Evolutionary conservation across 192 early-diverging fungal genomes (phyloP), one percentile per base, ranked within the genome.

Genomic region (Lobulomyces angularis): DNA sequence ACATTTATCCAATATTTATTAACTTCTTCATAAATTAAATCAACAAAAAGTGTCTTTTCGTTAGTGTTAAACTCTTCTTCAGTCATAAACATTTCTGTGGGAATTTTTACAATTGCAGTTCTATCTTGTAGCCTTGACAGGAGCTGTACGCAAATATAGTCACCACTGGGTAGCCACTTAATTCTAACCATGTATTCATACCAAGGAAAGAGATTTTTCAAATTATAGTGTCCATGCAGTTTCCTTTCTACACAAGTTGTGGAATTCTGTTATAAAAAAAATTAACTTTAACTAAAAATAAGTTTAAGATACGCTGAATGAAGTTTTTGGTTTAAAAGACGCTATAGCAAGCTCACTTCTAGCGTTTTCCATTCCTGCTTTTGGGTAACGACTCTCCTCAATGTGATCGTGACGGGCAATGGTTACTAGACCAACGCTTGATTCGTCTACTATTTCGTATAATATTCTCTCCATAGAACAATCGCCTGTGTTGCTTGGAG

Each of bases 151-250:
- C 75, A 78, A 7, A 73, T 58, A 34, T 66, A 62, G 35, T 70
- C 24, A 0, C 61, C 66, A 29, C 67, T 55, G n/a, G 74, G 69
- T 16, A 66, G 23, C 79, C 79, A 82, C 0, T 74, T 77, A 37
- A 71, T 66, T 12, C 79, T 50, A 7, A 68, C 64, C 40, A 80
- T 72, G 55, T 82, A 82, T 34, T 82, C 79, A 20, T 61, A 44
- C 79, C 79, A 82, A 6, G 79, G 77, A 35, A 75, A 82, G 7
- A 60, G 31, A 17, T 49, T 50, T 37, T 66, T 46, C 8, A 78
- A 40, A 5, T 43, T 43, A 3, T 43, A 28, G 8, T 40, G 35
- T 5, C 61, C 53, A 61, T 61, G 65, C 5, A 71, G 48, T 32
- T 64, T 53, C 36, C 65, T 68, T 31, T 53, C 58, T 6, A 68